Evolutionary conservation across 1,284 basidiomycete genomes (phyloP), one percentile per base, ranked within the genome.

Genomic region (Cerioporus squamosus): DNA sequence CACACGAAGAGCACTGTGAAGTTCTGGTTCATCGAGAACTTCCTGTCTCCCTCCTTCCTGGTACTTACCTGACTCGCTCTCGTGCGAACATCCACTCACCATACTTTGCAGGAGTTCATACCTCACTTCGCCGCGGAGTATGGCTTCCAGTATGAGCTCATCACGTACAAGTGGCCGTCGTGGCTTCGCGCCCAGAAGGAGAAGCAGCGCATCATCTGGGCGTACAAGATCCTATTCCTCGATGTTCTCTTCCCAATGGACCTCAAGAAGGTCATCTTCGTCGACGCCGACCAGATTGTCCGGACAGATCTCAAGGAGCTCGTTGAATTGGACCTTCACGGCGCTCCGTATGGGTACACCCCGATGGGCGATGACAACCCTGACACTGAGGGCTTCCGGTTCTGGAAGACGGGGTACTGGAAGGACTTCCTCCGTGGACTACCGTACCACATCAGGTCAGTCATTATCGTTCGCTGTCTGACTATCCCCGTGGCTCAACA

Each of bases 21-120:
- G 74, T 99, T 99, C 76, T 99, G 97, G 97, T 98, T 99, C 75
- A 98, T 99, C 66, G 94, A 98, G 71, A 99, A 99, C 77, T 99
- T 98, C 84, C 82, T 99, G 22, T 98, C 97, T 0, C 97, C 97
- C 0, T 94, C 95, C 0, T 99, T 99, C 85, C 81, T 98, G 59
- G 93, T 93, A 60, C 64, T 85, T 74, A 10, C 58, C 20, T 44
- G 74, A 12, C n/a, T 59, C 24, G 10, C 57, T 48, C 23, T 29
- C 15, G 33, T 15, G 33, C 33, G 33, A 36, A 14, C 33, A 14
- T 36, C 10, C 15, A 1, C 33, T 24, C 45, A 45, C 56, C 45
- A 20, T 36, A 15, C 17, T 36, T 8, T 36, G 8, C 67, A 94
- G 91, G 93, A 94, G 82, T 97, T 98, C 74, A 92, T 98, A 53